phyloP scores from a whole-genome alignment of 768 basidiomycete species.

The Hygrophorus russula region DNA sequence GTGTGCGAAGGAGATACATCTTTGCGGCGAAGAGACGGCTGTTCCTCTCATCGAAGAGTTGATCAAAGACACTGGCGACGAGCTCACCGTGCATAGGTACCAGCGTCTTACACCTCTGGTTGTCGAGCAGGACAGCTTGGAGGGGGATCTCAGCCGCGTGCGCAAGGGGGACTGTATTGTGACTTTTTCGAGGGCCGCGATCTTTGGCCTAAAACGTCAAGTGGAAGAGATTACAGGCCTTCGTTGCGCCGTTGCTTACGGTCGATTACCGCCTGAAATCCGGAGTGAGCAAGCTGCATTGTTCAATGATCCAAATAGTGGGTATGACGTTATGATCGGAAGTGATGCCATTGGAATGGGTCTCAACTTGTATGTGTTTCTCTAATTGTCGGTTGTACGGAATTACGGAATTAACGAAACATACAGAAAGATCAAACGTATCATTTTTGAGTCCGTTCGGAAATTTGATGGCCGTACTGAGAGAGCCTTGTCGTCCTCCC shows the following conservation, averaged over 20 bases:
- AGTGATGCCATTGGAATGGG: conserved; percentile 98
- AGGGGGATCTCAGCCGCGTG: conserved; percentile 48
- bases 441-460: conserved; percentile 60
- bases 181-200: conserved; percentile 63
- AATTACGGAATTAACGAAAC: not conserved
- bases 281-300: conserved; percentile 84
- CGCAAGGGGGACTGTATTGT: conserved; percentile 86
- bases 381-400: not conserved
- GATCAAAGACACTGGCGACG: conserved; percentile 71
- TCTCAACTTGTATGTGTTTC: conserved; percentile 69
- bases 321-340: conserved; percentile 82
- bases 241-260: conserved; percentile 88
- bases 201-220: conserved; percentile 65
- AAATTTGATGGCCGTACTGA: conserved; percentile 51
- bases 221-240: conserved; percentile 66
- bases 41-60: conserved; percentile 68
- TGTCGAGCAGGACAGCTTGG: conserved; percentile 53
- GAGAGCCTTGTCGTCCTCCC: conserved; percentile 49
- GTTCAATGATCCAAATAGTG: conserved; percentile 81
- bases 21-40: conserved; percentile 92
- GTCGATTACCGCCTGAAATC: conserved; percentile 83
- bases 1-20: conserved; percentile 73
- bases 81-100: conserved; percentile 71
- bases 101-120: conserved; percentile 78
- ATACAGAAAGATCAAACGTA: conserved; percentile 78